Base-by-base conservation (phyloP, 768 basidiomycete species). In the Ephemerocybe angulata region DNA sequence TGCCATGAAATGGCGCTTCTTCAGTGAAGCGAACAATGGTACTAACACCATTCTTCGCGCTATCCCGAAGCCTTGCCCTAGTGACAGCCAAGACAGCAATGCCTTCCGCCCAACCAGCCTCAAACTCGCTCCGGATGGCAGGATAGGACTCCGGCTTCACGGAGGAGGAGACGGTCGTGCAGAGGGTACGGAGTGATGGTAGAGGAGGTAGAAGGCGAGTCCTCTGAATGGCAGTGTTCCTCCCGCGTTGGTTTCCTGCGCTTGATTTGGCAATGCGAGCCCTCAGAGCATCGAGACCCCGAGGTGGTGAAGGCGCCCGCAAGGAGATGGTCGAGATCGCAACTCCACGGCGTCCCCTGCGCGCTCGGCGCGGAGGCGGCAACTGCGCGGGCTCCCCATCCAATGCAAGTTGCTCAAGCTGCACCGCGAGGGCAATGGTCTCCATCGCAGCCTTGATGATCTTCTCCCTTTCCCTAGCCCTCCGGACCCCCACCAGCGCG, bases 401-500 rank as follows among this genome's bases (percentile, higher is more conserved):
- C n/a, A 29, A 44, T 54, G 38, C 55, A 35, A 55, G 52, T 10
- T 53, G 41, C 3, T 41, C 38, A 41, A 41, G 5, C 5, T 49
- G 40, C 6, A 49, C 40, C 22, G 50, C 60, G 7, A 42, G 42
- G 8, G 59, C 59, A 50, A 62, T 64, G 6, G 63, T 55, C 57
- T 82, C 82, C 12, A 80, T 57, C 80, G 81, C 82, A 21, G 63
- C 64, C 59, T 71, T 83, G 52, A 88, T 63, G 54, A 71, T 73
- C 66, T 81, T 83, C 70, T 94, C 93, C 38, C 83, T 72, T 56
- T 86, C 86, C 60, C 78, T 82, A 1, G 86, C 82, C 37, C 81
- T 75, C 50, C 74, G 77, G 38, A 86, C 73, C 0, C 87, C 86
- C 1, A 78, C 77, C 8, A 86, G 69, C 1, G 86, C 87, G 60